Base-by-base conservation (phyloP, 2,329 filamentous ascomycete genomes). In the Pezicula rhizophila region DNA sequence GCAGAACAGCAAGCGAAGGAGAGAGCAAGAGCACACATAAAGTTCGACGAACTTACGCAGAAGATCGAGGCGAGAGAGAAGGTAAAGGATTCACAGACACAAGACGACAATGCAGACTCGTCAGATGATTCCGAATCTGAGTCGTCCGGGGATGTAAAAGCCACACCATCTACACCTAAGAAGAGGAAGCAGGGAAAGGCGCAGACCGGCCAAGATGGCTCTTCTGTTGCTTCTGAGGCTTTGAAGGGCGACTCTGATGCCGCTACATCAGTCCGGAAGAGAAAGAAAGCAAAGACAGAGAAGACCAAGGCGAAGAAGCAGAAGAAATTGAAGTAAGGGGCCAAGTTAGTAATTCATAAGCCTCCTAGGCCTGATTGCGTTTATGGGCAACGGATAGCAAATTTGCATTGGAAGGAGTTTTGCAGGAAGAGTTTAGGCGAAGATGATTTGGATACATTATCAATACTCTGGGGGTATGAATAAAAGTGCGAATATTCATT, bases 1-100 rank as follows among this genome's bases (percentile, higher is more conserved):
- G 74, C 75, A 42, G 70, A 77, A 56, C 65, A 69, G 54, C 64
- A 73, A 58, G 70, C 73, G 10, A 74, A 74, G 56, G 72, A 78
- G 54, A 72, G 70, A 50, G 72, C 74, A 8, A 68, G 68, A 33
- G 72, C 75, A 12, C 68, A 74, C 47, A 63, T 73, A 28, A 77
- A 71, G 53, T 73, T 74, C 23, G 64, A 67, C 11, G 60, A 70
- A 47, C 43, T 72, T 11, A 67, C 70, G 12, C 70, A 68, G 35
- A 46, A 49, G 25, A 59, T 52, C 31, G 70, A 68, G 48, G 57
- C 58, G 12, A 62, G 62, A 39, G 54, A 58, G 26, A 47, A 48
- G 6, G 48, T 68, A 10, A 70, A 67, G 42, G 63, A 64, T 41
- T 54, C 58, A 43, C 63, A 62, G 46, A 51, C 51, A 10, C 56